Evolutionary conservation across 2,329 filamentous ascomycete species (phyloP).

Genomic region (Thermochaetoides dissita): DNA sequence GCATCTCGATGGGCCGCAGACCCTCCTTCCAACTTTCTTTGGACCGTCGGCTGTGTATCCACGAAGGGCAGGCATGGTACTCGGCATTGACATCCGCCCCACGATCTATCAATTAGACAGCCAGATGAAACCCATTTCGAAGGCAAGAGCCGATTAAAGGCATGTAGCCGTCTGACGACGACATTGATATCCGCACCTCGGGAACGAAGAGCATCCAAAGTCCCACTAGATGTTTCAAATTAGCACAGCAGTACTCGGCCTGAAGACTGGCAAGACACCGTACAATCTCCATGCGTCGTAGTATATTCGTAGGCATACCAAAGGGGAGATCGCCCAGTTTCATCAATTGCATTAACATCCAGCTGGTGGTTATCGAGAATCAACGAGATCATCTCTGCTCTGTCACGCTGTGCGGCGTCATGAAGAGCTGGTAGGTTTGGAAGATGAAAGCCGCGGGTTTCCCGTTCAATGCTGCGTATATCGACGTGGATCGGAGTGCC

Average conservation of each 20-base stretch:
- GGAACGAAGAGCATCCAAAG: constrained; percentile 3
- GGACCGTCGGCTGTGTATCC: neutral
- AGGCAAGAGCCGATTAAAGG: constrained; percentile 5
- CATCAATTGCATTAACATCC: constrained; percentile 2
- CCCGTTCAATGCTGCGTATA: neutral
- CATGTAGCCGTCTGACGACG: constrained; percentile 6
- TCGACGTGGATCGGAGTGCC: neutral
- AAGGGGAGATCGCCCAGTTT: constrained; percentile 1
- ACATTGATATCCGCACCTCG: constrained; percentile 6
- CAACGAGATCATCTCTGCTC: constrained; percentile 5
- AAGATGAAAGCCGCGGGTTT: no score
- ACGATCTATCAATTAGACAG: constrained; percentile 1
- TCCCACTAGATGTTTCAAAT: neutral
- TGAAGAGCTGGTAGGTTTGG: constrained; percentile 1
- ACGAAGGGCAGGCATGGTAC: neutral
- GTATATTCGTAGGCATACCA: constrained; percentile 5
- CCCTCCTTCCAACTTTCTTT: neutral
- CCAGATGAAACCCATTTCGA: neutral
- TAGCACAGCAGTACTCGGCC: neutral
- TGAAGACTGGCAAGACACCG: neutral
- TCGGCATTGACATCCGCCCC: constrained; percentile 4
- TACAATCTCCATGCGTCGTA: neutral
- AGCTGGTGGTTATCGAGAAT: constrained; percentile 6
- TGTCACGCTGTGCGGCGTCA: constrained; percentile 2
- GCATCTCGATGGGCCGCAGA: constrained; percentile 7